A percentile compares a stretch with the other conserved stretches of the same genome.
phyloP scores from a whole-genome alignment of 2,329 filamentous ascomycete species.

The Fusarium goolgardi region DNA sequence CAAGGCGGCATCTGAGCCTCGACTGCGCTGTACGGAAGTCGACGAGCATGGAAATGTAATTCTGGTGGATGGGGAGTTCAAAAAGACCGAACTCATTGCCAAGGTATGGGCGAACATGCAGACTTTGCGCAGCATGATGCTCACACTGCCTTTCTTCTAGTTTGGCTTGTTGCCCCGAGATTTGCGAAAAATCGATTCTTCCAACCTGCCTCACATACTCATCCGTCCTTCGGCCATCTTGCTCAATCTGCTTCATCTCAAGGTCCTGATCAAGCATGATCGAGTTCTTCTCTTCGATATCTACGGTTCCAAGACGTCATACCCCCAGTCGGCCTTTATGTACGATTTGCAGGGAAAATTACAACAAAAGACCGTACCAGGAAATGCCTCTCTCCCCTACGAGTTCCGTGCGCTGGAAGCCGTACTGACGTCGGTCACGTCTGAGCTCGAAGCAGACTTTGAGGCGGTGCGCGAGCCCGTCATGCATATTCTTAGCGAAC shows the following conservation, averaged over 20 bases:
- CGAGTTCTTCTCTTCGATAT: constrained; percentile 95
- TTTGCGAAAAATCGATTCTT: constrained; percentile 97
- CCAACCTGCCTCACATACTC: constrained; percentile 92
- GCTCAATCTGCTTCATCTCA: constrained; percentile 94
- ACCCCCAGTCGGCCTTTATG: constrained; percentile 97
- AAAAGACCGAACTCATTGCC: constrained; percentile 96
- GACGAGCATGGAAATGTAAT: constrained; percentile 93
- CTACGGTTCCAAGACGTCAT: constrained; percentile 93
- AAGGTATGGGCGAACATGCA: constrained; percentile 67
- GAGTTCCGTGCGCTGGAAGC: constrained; percentile 97
- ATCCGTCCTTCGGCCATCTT: constrained; percentile 93
- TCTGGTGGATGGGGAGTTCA: constrained; percentile 93
- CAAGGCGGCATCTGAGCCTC: constrained; percentile 85
- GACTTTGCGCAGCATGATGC: neutral
- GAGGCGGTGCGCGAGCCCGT: constrained; percentile 94
- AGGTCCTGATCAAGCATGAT: constrained; percentile 94
- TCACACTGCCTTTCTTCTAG: constrained; percentile 56
- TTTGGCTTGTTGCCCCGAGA: constrained; percentile 94
- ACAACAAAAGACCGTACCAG: constrained; percentile 74
- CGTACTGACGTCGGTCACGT: constrained; percentile 92
- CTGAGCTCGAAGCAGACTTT: constrained; percentile 92
- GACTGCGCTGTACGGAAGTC: constrained; percentile 93
- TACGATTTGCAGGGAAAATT: constrained; percentile 96
- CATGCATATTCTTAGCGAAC: constrained; percentile 84
- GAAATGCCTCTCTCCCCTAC: constrained; percentile 81